These are phyloP conservation scores for Hymenoscyphus fructigenus DNA, from an alignment of 2,329 filamentous ascomycete species.

Conservation along the genomic window DNA sequence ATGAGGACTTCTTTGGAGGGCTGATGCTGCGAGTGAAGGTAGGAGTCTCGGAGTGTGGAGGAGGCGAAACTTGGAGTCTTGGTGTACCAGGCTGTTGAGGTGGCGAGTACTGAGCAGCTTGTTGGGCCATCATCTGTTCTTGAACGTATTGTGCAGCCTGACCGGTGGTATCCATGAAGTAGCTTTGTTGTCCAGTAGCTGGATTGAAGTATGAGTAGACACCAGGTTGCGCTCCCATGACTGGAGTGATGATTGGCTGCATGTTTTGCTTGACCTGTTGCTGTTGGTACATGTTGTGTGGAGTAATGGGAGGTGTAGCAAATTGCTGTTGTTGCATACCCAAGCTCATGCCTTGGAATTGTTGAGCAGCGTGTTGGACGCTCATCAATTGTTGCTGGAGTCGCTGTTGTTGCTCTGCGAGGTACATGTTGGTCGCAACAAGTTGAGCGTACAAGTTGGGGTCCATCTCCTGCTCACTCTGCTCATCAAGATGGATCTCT, in stretches of 20 bases:
- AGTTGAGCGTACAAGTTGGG: constrained; percentile 84
- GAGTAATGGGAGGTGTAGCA: constrained; percentile 50
- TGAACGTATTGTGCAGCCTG: constrained; percentile 44
- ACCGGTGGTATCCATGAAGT: constrained; percentile 55
- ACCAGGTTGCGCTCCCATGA: constrained; percentile 67
- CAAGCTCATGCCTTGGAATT: constrained; percentile 76
- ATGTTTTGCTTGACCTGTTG: constrained; percentile 38
- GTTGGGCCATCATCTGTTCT: constrained; percentile 37
- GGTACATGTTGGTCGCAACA: constrained; percentile 85
- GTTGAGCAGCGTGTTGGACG: constrained; percentile 79
- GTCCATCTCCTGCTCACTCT: constrained; percentile 74
- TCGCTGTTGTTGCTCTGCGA: constrained; percentile 92
- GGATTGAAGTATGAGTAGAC: constrained; percentile 84
- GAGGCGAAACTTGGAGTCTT: constrained; percentile 79
- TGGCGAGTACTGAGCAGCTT: constrained; percentile 44
- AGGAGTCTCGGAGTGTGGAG: constrained; percentile 62
- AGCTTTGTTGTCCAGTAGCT: constrained; percentile 78
- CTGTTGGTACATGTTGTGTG: constrained; percentile 51
- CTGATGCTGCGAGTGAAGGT: constrained; percentile 60
- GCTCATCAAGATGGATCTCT: constrained; percentile 70
- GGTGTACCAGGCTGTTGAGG: constrained; percentile 60
- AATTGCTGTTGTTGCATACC: constrained; percentile 49
- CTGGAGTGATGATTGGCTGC: constrained; percentile 47
- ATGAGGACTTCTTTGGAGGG: constrained; percentile 64
- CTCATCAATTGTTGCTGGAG: constrained; percentile 89